Conservation (phyloP, 805 yeast species). For the Yamadazyma insecticola region DNA sequence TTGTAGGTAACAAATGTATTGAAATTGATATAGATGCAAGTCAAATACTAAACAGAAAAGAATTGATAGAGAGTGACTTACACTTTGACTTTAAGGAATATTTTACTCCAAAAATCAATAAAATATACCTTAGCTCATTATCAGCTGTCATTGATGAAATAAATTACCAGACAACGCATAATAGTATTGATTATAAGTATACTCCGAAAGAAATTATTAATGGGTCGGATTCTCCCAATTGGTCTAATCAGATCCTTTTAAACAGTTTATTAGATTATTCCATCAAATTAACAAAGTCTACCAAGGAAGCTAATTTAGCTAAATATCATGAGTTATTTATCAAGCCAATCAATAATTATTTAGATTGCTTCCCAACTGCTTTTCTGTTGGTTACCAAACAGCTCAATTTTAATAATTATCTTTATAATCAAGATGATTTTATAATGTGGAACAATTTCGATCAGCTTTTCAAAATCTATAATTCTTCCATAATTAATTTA, state of each 20-base stretch:
- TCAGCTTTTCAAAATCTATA: too few relatives aligned
- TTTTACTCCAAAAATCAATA: too few relatives aligned
- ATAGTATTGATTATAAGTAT: too few relatives aligned
- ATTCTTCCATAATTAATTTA: too few relatives aligned
- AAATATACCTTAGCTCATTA: too few relatives aligned
- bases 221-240: too few relatives aligned
- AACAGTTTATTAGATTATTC: slow-evolving; percentile 27
- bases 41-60: slow-evolving; percentile 54
- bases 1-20: slow-evolving; percentile 56
- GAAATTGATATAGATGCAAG: slow-evolving; percentile 69
- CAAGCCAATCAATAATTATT: slow-evolving; percentile 5
- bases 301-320: slow-evolving; percentile 3
- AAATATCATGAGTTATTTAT: slow-evolving; percentile 4
- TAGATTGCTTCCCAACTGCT: slow-evolving; percentile 19
- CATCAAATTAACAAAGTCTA: slow-evolving; percentile 15
- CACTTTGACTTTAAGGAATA: slow-evolving; percentile 49
- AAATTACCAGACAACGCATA: slow-evolving; percentile 45
- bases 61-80: slow-evolving; percentile 39
- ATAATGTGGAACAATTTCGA: too few relatives aligned
- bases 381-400: slow-evolving; percentile 25
- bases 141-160: slow-evolving; percentile 67
- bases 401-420: too few relatives aligned
- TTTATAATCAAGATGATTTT: too few relatives aligned
- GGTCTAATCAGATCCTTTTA: slow-evolving; percentile 29
- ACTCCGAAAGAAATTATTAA: too few relatives aligned